Percentiles rank a stretch among this genome's conserved stretches.
Conservation (phyloP, 306 rosid genomes). For the Rosa chinensis region DNA sequence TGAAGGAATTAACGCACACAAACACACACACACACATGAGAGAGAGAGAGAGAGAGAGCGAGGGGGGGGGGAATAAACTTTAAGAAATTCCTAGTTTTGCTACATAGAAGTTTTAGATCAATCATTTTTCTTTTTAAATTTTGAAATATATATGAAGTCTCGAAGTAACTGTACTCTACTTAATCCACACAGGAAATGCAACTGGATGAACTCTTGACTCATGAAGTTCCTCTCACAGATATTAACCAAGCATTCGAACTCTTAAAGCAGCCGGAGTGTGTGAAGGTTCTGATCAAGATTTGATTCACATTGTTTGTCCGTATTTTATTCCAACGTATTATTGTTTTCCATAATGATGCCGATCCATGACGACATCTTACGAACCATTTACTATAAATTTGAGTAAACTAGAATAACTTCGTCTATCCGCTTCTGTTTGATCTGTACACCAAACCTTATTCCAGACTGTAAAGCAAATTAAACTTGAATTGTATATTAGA, state of each 20-base stretch:
- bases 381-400: slow-evolving; percentile 10
- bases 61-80: no score
- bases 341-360: not conserved
- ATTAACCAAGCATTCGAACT: slow-evolving; percentile 37
- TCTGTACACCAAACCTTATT: not conserved
- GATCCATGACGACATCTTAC: not conserved
- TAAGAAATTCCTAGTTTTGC: no score
- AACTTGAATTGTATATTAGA: not conserved
- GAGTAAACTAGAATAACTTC: not conserved
- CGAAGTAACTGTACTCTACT: not conserved
- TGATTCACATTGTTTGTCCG: slow-evolving; percentile 5
- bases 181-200: slow-evolving; percentile 39
- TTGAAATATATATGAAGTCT: not conserved
- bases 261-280: slow-evolving; percentile 40
- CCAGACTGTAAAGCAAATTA: not conserved
- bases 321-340: not conserved
- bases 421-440: not conserved
- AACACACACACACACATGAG: no score
- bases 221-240: slow-evolving; percentile 34
- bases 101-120: not conserved
- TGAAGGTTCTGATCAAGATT: slow-evolving; percentile 47
- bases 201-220: slow-evolving; percentile 46
- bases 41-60: no score
- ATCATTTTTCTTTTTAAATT: not conserved
- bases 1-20: not conserved